Base-by-base conservation (phyloP, 2,329 filamentous ascomycete species). In the Diaporthe vaccinii region DNA sequence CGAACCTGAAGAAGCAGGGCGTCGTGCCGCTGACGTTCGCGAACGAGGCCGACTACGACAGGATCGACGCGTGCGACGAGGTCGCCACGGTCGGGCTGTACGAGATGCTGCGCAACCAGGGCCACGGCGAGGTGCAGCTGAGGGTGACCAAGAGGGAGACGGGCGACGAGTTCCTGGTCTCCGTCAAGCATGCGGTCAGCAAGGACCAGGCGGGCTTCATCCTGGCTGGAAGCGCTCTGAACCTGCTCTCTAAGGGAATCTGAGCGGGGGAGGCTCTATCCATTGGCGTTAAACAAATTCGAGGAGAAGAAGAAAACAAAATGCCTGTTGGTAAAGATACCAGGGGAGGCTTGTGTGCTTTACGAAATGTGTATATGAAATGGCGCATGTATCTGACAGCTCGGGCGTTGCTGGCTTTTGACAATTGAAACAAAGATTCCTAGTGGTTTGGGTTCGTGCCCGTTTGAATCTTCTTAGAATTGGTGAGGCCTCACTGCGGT, bases 1-100 rank as follows among this genome's bases (percentile, higher is more conserved):
- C 95, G 84, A 97, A 97, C 88, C 88, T 97, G 84, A 97, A 97
- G 93, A 97, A 97, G 91, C 97, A 99, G 87, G 97, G 97, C 77
- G 94, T 99, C 46, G 95, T 99, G 59, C 97, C 97, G 2, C 88
- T 99, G 80, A 98, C 95, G 0, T 98, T 99, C 82, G 94, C 88
- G 61, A 89, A 98, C 84, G 95, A 97, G 85, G 89, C 90, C 28
- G 97, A 98, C 84, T 98, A 98, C 83, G 94, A 97, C 81, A 86
- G 88, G 77, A 94, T 99, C 78, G 88, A 90, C 71, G 95, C 96
- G 0, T 94, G 95, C 78, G 97, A 99, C 83, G 88, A 92, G 80
- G 94, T 98, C 34, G 87, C 88, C 76, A 98, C 96, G 0, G 89
- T 95, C 51, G 97, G 97, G 0, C 85, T 99, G 77, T 91, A 94